Evolutionary conservation across 306 rosid species (phyloP).

Genomic region (Acacia melanoxylon): DNA sequence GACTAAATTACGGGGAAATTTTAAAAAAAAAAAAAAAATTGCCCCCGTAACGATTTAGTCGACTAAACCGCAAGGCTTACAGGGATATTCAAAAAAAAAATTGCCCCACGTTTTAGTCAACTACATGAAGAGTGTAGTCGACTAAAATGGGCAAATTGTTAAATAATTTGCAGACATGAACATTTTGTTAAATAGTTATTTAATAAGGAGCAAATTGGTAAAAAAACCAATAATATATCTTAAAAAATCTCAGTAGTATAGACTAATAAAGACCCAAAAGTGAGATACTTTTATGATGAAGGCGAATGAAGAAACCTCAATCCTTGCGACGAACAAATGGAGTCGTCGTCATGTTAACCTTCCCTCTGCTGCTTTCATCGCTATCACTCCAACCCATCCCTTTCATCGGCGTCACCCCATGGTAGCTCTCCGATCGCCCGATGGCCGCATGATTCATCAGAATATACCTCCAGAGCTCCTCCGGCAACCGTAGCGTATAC

Average conservation of each 20-base stretch:
- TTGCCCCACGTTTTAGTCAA: too few relatives aligned
- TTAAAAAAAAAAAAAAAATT: too few relatives aligned
- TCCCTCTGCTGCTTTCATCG: constrained; percentile 26
- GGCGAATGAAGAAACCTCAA: neutral
- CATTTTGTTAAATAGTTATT: too few relatives aligned
- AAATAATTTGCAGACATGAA: too few relatives aligned
- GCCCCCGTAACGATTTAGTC: too few relatives aligned
- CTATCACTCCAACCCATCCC: constrained; percentile 25
- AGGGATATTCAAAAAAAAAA: too few relatives aligned
- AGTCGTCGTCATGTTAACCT: neutral
- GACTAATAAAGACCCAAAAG: neutral
- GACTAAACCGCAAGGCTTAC: too few relatives aligned
- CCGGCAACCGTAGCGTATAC: constrained; percentile 43
- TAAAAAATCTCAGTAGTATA: neutral
- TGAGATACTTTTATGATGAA: neutral
- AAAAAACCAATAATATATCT: too few relatives aligned
- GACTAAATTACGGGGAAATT: too few relatives aligned
- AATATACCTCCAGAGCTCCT: constrained; percentile 41
- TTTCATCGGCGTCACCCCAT: constrained; percentile 25
- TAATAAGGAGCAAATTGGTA: too few relatives aligned
- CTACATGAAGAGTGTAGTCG: too few relatives aligned
- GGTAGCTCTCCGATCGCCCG: constrained; percentile 42
- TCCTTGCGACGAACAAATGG: neutral
- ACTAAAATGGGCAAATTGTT: too few relatives aligned
- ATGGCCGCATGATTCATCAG: constrained; percentile 20